A percentile compares a stretch with the other conserved stretches of the same genome.
Evolutionary conservation across 352 stramenopile species (phyloP).

Genomic region (Globisporangium lucens): DNA sequence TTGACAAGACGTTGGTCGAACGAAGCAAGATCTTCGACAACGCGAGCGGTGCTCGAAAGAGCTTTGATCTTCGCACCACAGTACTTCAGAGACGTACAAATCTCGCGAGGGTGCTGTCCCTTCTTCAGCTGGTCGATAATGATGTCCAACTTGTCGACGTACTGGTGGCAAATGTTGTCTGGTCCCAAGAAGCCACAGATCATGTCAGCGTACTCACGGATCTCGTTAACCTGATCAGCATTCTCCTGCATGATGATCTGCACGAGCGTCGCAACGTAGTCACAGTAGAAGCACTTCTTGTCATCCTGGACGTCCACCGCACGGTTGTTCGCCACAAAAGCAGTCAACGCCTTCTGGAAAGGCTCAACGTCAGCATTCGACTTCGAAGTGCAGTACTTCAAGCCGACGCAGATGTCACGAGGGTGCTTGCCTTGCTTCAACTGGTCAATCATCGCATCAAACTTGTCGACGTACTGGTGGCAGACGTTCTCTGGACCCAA

Average conservation of each 20-base stretch:
- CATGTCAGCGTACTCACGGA: conserved; percentile 69
- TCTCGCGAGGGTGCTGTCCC: conserved; percentile 60
- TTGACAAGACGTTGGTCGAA: conserved; percentile 29
- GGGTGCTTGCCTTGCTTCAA: conserved; percentile 64
- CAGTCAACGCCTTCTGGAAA: conserved; percentile 29
- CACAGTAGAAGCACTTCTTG: conserved; percentile 58
- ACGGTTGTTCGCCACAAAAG: conserved; percentile 19
- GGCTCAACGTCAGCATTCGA: conserved; percentile 9
- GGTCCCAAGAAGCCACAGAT: conserved; percentile 68
- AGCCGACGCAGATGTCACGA: conserved; percentile 52
- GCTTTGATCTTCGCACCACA: conserved; percentile 24
- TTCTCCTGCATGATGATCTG: conserved; percentile 62
- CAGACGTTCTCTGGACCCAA: conserved; percentile 60
- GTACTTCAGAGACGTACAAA: conserved; percentile 59
- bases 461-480: conserved; percentile 63
- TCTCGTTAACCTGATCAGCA: conserved; percentile 43
- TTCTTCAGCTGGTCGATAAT: conserved; percentile 63
- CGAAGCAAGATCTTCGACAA: conserved; percentile 15
- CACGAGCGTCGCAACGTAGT: conserved; percentile 55
- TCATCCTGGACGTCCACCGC: conserved; percentile 26
- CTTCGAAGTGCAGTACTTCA: conserved; percentile 54
- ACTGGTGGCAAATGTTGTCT: conserved; percentile 61
- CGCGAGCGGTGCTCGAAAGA: neutral
- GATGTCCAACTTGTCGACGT: conserved; percentile 63
- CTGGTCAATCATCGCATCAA: conserved; percentile 60